A percentile compares a stretch with the other conserved stretches of the same genome.
Conservation (phyloP, 2,329 filamentous ascomycete species). For the Diaporthe australafricana region DNA sequence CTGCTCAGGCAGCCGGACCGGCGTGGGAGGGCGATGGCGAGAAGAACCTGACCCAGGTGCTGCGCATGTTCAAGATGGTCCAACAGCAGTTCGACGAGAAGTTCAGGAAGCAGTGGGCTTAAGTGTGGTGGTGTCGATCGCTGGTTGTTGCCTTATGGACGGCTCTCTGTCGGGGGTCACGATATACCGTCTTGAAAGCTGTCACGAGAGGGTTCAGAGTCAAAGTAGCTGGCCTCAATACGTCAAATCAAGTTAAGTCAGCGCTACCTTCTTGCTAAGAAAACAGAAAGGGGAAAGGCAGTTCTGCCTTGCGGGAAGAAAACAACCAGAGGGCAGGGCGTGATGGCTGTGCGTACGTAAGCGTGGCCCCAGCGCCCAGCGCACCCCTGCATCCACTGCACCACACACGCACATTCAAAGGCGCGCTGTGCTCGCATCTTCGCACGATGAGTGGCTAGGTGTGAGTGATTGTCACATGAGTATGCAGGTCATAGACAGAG, state of each 20-base stretch:
- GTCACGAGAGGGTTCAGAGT: too few relatives aligned
- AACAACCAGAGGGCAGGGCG: too few relatives aligned
- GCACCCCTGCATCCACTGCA: too few relatives aligned
- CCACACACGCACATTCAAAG: too few relatives aligned
- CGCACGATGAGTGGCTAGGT: not conserved
- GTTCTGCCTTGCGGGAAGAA: too few relatives aligned
- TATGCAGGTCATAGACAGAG: not conserved
- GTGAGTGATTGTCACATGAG: not conserved
- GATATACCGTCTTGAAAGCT: not conserved
- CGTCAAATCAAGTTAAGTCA: too few relatives aligned
- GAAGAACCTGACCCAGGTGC: slow-evolving; percentile 62
- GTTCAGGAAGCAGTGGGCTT: slow-evolving; percentile 72
- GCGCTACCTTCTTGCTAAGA: too few relatives aligned
- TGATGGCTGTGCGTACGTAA: too few relatives aligned
- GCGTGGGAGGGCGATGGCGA: slow-evolving; percentile 51
- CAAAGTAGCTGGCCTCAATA: too few relatives aligned
- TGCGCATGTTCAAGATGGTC: slow-evolving; percentile 68
- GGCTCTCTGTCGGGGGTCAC: not conserved
- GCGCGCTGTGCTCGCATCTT: not conserved
- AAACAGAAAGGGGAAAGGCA: too few relatives aligned
- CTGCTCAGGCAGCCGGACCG: slow-evolving; percentile 10
- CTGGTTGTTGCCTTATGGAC: not conserved
- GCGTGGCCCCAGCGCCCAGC: too few relatives aligned
- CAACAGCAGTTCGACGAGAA: slow-evolving; percentile 72
- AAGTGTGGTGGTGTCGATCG: slow-evolving; percentile 34